Percentiles rank a stretch among this genome's conserved stretches.
These are phyloP conservation scores for Lactifluus pinguis DNA, from an alignment of 768 basidiomycete genomes.

Conservation along the genomic window DNA sequence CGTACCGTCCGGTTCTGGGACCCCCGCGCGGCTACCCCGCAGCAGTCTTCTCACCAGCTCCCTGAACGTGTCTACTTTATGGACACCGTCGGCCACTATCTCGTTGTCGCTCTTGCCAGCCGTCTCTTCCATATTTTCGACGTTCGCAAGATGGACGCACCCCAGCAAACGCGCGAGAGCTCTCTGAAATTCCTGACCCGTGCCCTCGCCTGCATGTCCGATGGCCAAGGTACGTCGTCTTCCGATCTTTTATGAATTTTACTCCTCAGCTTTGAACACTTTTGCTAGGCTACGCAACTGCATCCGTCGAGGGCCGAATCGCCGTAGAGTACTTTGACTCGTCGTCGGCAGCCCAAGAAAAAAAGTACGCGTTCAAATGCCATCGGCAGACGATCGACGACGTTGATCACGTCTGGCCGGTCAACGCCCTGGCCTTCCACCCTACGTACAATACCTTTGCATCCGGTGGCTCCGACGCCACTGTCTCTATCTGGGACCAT, in stretches of 20 bases:
- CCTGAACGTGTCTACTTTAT: slow-evolving; percentile 84
- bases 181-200: slow-evolving; percentile 94
- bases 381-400: slow-evolving; percentile 86
- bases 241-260: neutral
- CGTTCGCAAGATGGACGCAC: slow-evolving; percentile 64
- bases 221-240: slow-evolving; percentile 62
- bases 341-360: slow-evolving; percentile 64
- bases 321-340: slow-evolving; percentile 97
- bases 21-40: slow-evolving; percentile 47
- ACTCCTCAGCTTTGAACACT: neutral
- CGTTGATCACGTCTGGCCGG: slow-evolving; percentile 94
- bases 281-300: slow-evolving; percentile 75
- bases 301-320: slow-evolving; percentile 91
- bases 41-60: slow-evolving; percentile 52
- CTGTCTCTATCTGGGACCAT: slow-evolving; percentile 96
- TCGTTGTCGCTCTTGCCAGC: slow-evolving; percentile 92
- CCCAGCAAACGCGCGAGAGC: slow-evolving; percentile 78
- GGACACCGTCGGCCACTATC: slow-evolving; percentile 65
- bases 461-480: slow-evolving; percentile 89
- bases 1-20: slow-evolving; percentile 85
- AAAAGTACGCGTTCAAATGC: slow-evolving; percentile 95
- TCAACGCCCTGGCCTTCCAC: slow-evolving; percentile 92
- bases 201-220: slow-evolving; percentile 84
- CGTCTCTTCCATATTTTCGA: slow-evolving; percentile 87
- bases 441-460: slow-evolving; percentile 93